A percentile compares a stretch with the other conserved stretches of the same genome.
These are phyloP conservation scores for Cercospora canescens DNA, from an alignment of 2,329 filamentous ascomycete species.

Conservation along the genomic window DNA sequence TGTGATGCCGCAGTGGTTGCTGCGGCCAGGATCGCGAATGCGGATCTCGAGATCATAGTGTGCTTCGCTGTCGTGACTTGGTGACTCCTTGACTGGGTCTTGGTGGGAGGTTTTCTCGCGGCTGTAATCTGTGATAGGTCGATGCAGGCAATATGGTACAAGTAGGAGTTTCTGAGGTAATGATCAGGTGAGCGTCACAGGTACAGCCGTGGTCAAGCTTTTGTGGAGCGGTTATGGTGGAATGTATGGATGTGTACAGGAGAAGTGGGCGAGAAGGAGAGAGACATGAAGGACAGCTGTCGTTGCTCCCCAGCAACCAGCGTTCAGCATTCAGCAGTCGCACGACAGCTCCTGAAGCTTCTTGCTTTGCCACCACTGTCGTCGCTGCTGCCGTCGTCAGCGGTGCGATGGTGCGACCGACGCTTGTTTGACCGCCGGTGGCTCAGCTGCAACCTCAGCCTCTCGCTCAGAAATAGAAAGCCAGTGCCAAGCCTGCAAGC, in stretches of 20 bases:
- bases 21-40: slow-evolving; percentile 5
- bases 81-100: not conserved
- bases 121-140: not conserved
- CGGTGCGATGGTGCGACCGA: not conserved
- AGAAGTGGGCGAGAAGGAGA: not conserved
- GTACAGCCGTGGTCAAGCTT: not conserved
- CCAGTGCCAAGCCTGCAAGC: not conserved
- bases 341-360: not conserved
- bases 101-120: not conserved
- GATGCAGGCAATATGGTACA: not conserved
- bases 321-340: not conserved
- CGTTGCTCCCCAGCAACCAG: not conserved
- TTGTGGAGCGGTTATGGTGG: not conserved
- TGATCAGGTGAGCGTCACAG: not conserved
- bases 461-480: not conserved
- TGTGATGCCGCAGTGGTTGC: slow-evolving; percentile 20
- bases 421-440: not conserved
- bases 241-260: not conserved
- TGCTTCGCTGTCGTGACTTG: not conserved
- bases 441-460: not conserved
- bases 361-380: not conserved
- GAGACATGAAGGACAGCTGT: not conserved
- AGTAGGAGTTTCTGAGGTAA: not conserved
- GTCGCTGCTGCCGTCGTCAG: not conserved
- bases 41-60: slow-evolving; percentile 14